Evolutionary conservation across 495 filamentous ascomycete genomes (phyloP), one percentile per base, ranked within the genome.

Genomic region (Penicillium lagena): DNA sequence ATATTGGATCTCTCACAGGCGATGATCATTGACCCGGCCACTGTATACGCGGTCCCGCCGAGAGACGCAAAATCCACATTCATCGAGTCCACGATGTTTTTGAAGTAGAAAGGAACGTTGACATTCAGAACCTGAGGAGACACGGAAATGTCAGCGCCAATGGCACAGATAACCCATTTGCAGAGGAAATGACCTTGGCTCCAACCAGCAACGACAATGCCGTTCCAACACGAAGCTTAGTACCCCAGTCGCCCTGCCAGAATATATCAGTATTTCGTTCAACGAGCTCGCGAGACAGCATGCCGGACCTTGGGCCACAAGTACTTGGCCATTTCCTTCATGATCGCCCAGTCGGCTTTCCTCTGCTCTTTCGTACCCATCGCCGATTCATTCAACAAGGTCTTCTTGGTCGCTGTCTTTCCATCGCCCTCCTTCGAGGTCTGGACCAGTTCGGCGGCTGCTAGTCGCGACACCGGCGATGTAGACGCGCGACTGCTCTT

Each of bases 51-150:
- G 0, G 89, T 96, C 0, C 89, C 90, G 9, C 87, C 90, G 2
- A 89, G 58, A 7, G 82, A 72, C 4, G 80, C 78, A 64, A 96
- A 87, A 59, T 96, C 93, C 49, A 98, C 76, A 59, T 98, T 98
- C 88, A 98, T 94, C 14, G 83, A 82, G 61, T 98, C 93, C 36
- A 98, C 86, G 51, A 98, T 98, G 62, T 75, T 87, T 65, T 96
- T 96, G 72, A 98, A 97, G 71, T 95, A 98, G 66, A 98, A 98
- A 4, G 93, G 93, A 33, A 98, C 85, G 68, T 98, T 89, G 7
- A 98, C 94, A 64, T 96, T 98, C 52, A 97, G 74, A 43, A 95
- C 76, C 82, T 86, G 55, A 17, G 29, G 10, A 30, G 9, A 11
- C 4, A 29, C 35, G 14, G 10, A 12, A 34, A 5, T 6, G 53